Conservation (phyloP, 108 stramenopile species). For the Pseudonitzschia multiseries region DNA sequence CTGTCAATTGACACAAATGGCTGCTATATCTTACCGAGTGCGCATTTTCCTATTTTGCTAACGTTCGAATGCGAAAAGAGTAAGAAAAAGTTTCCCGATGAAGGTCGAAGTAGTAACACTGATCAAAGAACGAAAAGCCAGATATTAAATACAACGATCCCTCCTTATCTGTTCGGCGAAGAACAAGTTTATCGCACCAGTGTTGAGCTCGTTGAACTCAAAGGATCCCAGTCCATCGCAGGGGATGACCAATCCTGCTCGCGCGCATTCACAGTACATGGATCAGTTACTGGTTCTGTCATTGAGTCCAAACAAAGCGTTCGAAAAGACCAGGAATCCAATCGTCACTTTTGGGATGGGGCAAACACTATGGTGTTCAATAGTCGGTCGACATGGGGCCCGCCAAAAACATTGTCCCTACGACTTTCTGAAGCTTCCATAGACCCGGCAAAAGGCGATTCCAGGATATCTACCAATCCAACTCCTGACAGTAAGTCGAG, state of each 20-base stretch:
- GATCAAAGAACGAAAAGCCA: neutral
- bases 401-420: constrained; percentile 69
- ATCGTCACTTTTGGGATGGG: constrained; percentile 44
- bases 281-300: constrained; percentile 64
- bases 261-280: constrained; percentile 47
- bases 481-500: neutral
- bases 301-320: constrained; percentile 52
- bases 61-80: constrained; percentile 60
- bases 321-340: neutral
- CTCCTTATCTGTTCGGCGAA: constrained; percentile 17
- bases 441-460: constrained; percentile 2
- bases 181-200: constrained; percentile 64
- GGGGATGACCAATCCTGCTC: neutral
- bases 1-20: constrained; percentile 60
- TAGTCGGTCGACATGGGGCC: constrained; percentile 77
- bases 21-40: constrained; percentile 84
- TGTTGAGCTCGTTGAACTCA: constrained; percentile 47
- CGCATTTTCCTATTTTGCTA: constrained; percentile 82
- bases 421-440: constrained; percentile 42
- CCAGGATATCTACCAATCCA: neutral
- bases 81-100: neutral
- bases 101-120: neutral
- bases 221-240: constrained; percentile 2
- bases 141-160: neutral
- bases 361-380: constrained; percentile 61